Base-by-base conservation (phyloP, 2,329 filamentous ascomycete species). In the Fusarium sacchari region DNA sequence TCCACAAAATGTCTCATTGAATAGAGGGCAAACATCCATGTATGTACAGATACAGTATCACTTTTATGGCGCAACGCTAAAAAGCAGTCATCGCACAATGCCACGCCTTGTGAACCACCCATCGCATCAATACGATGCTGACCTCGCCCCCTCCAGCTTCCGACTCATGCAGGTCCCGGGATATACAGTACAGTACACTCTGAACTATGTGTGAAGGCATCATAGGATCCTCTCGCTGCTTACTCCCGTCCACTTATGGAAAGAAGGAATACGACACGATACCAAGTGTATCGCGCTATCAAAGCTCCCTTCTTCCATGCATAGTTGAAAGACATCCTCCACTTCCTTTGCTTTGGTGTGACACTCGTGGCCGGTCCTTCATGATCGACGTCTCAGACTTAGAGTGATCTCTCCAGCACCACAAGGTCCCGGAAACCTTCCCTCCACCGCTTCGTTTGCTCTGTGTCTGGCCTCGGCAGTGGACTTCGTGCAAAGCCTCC, bases 361-460 rank as follows among this genome's bases (percentile, higher is more conserved):
- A 67, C 66, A 67, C 56, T 55, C 60, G 28, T 57, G 60, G 61
- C 39, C 26, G 55, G 47, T 40, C 59, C 56, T 50, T 60, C 59
- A 60, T 59, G 55, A 57, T 47, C 67, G 55, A 44, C 56, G 59
- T 60, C 52, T 77, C 62, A 87, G 40, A 39, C 39, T 55, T 30
- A 57, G 59, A 88, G 75, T 20, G 83, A 83, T 80, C 87, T 87
- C 79, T 90, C 88, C 71, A 89, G 75, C 55, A 83, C 70, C 46
- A 88, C 80, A 52, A 90, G 78, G 36, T 88, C 87, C 67, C 85
- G 82, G 80, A 88, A 90, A 18, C 86, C 87, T 64, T 89, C 87
- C 76, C 87, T 88, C 87, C 87, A 90, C 71, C 80, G 82, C 69
- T 81, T 81, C 24, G 78, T 80, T 79, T 90, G 84, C 68, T 88